Conservation (phyloP, 257 asterid genomes). For the Mentha longifolia region DNA sequence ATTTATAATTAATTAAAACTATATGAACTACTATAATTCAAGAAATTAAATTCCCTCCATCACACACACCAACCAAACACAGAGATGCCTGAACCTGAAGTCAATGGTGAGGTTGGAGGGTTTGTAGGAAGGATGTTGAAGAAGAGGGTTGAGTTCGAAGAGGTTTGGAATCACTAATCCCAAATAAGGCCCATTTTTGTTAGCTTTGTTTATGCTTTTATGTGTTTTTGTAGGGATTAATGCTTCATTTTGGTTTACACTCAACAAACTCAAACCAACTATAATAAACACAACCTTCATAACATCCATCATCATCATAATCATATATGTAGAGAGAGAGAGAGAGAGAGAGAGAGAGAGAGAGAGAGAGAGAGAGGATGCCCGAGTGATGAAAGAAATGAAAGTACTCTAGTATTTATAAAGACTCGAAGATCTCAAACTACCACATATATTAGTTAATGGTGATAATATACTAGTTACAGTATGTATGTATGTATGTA, state of each 20-base stretch:
- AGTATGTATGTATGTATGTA: too few species aligned
- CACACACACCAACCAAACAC: too few species aligned
- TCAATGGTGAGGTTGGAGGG: constrained; percentile 44
- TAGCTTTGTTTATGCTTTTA: constrained; percentile 40
- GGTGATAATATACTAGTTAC: too few species aligned
- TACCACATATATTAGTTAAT: too few species aligned
- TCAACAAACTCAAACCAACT: constrained; percentile 9
- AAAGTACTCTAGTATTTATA: too few species aligned
- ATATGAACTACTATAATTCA: too few species aligned
- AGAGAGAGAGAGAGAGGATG: not conserved
- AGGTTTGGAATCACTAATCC: constrained; percentile 61
- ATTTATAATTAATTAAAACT: too few species aligned
- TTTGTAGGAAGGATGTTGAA: constrained; percentile 47
- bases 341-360: constrained; percentile 9
- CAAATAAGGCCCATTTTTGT: constrained; percentile 50
- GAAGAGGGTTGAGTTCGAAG: constrained; percentile 61
- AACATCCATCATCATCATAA: not conserved
- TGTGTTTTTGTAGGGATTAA: constrained; percentile 34
- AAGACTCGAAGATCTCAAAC: too few species aligned
- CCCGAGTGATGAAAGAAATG: not conserved
- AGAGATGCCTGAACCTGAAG: constrained; percentile 45
- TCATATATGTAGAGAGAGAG: not conserved
- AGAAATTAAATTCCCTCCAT: too few species aligned
- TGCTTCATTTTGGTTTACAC: constrained; percentile 2
- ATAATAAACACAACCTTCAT: not conserved